Evolutionary conservation across 139 green algal genomes (phyloP), one percentile per base, ranked within the genome.

Genomic region (Coccomyxa sp.): DNA sequence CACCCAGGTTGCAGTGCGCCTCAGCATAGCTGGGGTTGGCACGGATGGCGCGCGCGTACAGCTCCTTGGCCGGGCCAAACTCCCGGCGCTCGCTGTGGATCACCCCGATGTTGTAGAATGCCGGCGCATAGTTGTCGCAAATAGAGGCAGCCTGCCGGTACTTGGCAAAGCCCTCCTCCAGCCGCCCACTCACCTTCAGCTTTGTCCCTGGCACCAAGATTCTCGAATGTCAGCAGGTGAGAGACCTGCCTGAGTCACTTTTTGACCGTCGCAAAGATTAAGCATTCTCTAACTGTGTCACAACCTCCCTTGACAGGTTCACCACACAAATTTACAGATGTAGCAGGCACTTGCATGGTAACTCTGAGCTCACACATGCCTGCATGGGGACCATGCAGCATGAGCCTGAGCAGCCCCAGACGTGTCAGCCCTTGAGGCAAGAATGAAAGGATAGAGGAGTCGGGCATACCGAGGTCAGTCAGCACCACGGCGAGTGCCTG

Each of bases 1-100:
- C 94, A 0, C 95, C 96, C 86, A 97, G 87, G 88, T 99, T 99
- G 94, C 96, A 98, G 78, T 94, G 93, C 18, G 96, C 93, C 87
- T 98, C 93, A 0, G 92, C 89, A 79, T 97, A 95, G 1, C 80
- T 59, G 7, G 95, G 93, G 81, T 88, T 66, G 67, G 93, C 75
- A 15, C 85, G 76, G 18, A 71, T 21, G 21, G 63, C 63, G 21
- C 63, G 63, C 63, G 18, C 71, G 31, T 77, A 77, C 23, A 45
- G 31, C 71, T 31, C 14, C 71, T 77, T 77, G 25, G 71, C 71
- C 14, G 25, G 14, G 1, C 23, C 21, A 32, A 77, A 77, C 23
- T 77, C 71, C 71, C 71, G 71, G 71, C 27, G 67, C 82, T 93
- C 88, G 13, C 58, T 86, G 17, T 87, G 79, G 38, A 90, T 82